A percentile compares a stretch with the other conserved stretches of the same genome.
Evolutionary conservation across 768 basidiomycete species (phyloP).

Genomic region (Rossbeevera mucosa): DNA sequence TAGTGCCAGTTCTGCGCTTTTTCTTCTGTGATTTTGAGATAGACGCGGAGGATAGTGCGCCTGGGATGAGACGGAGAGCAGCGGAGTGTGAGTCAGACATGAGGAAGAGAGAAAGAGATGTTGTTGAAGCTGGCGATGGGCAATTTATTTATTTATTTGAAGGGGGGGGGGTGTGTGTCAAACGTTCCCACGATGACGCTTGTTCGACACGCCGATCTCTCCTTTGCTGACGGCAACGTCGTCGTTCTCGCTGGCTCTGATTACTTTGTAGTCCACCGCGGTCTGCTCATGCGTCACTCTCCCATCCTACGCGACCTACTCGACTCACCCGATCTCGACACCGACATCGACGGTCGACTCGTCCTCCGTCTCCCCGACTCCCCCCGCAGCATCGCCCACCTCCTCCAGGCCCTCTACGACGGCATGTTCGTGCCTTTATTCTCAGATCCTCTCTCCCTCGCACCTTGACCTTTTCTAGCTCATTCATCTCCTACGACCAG

Average conservation of each 20-base stretch:
- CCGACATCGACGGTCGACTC: slow-evolving; percentile 50
- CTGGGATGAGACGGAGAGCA: slow-evolving; percentile 61
- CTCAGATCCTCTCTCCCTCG: not conserved
- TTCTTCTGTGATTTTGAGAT: slow-evolving; percentile 59
- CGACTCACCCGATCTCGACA: slow-evolving; percentile 23
- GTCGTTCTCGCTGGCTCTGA: slow-evolving; percentile 51
- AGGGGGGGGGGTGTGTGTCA: not conserved
- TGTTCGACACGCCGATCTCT: slow-evolving; percentile 48
- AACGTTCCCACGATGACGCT: slow-evolving; percentile 27
- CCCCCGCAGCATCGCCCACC: slow-evolving; percentile 51
- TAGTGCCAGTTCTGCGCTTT: slow-evolving; percentile 60
- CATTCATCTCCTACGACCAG: slow-evolving; percentile 43
- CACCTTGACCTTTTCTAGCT: slow-evolving; percentile 32
- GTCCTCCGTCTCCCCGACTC: slow-evolving; percentile 53
- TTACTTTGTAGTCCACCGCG: slow-evolving; percentile 69
- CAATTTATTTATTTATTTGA: too few species aligned
- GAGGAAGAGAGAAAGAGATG: not conserved
- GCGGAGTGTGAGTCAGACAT: slow-evolving; percentile 31
- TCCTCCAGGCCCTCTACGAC: slow-evolving; percentile 66
- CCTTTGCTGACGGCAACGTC: slow-evolving; percentile 67
- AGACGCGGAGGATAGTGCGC: slow-evolving; percentile 63
- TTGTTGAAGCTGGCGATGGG: slow-evolving; percentile 1
- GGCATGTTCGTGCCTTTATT: slow-evolving; percentile 48
- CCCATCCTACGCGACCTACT: slow-evolving; percentile 42
- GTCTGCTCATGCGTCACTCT: slow-evolving; percentile 64